These are phyloP conservation scores for Mallotus japonicus DNA, from an alignment of 441 rosid species.

Conservation along the genomic window DNA sequence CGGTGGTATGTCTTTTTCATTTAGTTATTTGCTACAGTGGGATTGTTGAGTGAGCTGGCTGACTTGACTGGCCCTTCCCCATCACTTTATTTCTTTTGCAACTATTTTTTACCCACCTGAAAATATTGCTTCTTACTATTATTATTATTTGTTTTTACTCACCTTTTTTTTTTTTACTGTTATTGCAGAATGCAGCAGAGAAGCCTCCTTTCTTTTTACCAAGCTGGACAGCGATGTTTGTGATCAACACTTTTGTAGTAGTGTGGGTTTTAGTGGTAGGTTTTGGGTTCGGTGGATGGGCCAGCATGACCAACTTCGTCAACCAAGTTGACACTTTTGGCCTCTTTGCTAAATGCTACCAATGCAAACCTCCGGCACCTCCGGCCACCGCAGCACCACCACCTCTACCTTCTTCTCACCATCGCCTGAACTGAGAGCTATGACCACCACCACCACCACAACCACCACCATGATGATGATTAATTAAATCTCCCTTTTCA, in stretches of 20 bases:
- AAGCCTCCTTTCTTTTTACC: slow-evolving; percentile 85
- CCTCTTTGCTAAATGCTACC: slow-evolving; percentile 94
- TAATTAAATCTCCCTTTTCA: neutral
- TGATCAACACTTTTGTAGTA: slow-evolving; percentile 63
- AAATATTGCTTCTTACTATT: neutral
- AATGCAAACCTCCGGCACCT: slow-evolving; percentile 69
- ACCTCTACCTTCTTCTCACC: neutral
- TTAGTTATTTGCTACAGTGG: slow-evolving; percentile 43
- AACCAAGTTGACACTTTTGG: slow-evolving; percentile 85
- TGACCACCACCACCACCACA: slow-evolving; percentile 23
- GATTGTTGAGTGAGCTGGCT: slow-evolving; percentile 33
- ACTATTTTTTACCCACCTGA: too few species aligned
- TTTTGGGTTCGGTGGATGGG: slow-evolving; percentile 99
- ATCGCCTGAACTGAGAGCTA: slow-evolving; percentile 37
- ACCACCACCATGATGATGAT: slow-evolving; percentile 26
- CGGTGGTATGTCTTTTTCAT: slow-evolving; percentile 53
- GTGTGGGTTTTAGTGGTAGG: slow-evolving; percentile 85
- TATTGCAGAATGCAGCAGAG: slow-evolving; percentile 86
- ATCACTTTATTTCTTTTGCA: too few species aligned
- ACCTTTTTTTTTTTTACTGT: neutral
- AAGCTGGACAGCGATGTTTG: slow-evolving; percentile 90
- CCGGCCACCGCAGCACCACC: slow-evolving; percentile 44
- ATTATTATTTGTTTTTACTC: too few species aligned
- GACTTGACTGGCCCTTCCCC: slow-evolving; percentile 13
- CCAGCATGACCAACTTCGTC: slow-evolving; percentile 83